Base-by-base conservation (phyloP, 129 eudicot species). In the Deinandra increscens region DNA sequence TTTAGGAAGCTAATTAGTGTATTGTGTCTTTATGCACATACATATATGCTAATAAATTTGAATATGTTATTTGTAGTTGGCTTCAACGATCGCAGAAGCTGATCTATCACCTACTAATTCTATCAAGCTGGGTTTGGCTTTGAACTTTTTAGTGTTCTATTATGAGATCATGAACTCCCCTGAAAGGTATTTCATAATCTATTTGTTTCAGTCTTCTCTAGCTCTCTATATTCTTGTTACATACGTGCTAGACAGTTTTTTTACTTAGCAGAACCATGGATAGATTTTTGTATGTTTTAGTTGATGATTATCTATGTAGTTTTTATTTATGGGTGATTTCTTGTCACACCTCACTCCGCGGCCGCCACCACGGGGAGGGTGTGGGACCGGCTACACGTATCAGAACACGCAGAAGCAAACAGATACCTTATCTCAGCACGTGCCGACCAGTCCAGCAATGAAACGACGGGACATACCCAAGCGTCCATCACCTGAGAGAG, bases 91-190 rank as follows among this genome's bases (percentile, higher is more conserved):
- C 22, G 81, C 86, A 49, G 86, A 82, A 73, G 56, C 83, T 36
- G 83, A 82, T 70, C 68, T 82, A 66, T 70, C 86, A 15, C 78
- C 86, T 37, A 82, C 83, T 34, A 83, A 78, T 50, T 83, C 86
- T 37, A 82, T 82, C 73, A 80, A 83, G 37, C 29, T 82, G 75
- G 86, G 83, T 59, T 75, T 82, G 81, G 86, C 86, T 69, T 82
- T 82, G 75, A 82, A 82, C 71, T 82, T 82, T 73, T 82, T 83
- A 0, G 83, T 82, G 67, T 82, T 82, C 63, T 82, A 82, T 82
- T 82, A 82, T 44, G 86, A 82, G 79, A 82, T 82, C 53, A 70
- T 82, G 83, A 82, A 82, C 75, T 82, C 83, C 29, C 86, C 83
- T 59, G 83, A 82, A 82, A 75, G 83, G 86, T 82, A 73, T 23